These are phyloP conservation scores for Pestalotiopsis sp. DNA, from an alignment of 2,329 filamentous ascomycete species.

Conservation along the genomic window DNA sequence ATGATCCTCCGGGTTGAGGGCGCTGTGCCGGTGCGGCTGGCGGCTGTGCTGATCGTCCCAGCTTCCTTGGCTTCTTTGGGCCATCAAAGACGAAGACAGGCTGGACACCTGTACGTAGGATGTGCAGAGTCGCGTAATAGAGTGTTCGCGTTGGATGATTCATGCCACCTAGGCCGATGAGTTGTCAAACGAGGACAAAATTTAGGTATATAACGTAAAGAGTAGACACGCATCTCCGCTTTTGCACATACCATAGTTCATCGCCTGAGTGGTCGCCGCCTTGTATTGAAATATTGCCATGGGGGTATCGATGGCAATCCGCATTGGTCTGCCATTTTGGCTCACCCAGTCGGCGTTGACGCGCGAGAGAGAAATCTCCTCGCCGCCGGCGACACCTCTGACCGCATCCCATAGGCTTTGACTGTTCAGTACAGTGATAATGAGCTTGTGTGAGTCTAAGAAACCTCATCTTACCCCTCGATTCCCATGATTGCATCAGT, in stretches of 20 bases:
- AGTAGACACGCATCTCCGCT: no score
- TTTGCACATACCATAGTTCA: neutral
- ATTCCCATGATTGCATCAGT: slow-evolving; percentile 11
- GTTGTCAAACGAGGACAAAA: neutral
- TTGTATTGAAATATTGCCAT: slow-evolving; percentile 16
- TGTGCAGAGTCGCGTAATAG: slow-evolving; percentile 11
- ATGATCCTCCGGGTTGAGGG: slow-evolving; percentile 19
- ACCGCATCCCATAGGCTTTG: slow-evolving; percentile 13
- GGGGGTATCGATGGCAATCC: slow-evolving; percentile 25
- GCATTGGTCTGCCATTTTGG: slow-evolving; percentile 21
- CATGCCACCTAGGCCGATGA: slow-evolving; percentile 6
- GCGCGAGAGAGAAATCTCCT: slow-evolving; percentile 18
- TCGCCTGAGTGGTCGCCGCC: neutral
- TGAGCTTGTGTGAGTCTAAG: neutral
- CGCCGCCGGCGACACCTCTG: slow-evolving; percentile 14
- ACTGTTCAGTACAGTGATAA: neutral
- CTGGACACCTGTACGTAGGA: slow-evolving; percentile 33
- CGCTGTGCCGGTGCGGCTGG: neutral
- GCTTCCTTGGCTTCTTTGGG: slow-evolving; percentile 36
- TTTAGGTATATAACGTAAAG: neutral
- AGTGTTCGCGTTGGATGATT: slow-evolving; percentile 15
- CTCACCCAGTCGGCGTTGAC: slow-evolving; percentile 24
- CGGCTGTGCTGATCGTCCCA: slow-evolving; percentile 31
- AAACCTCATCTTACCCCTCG: slow-evolving; percentile 7
- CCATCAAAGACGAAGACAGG: slow-evolving; percentile 59